Percentiles rank a stretch among this genome's conserved stretches.
These are phyloP conservation scores for Malassezia caprae DNA, from an alignment of 1,284 basidiomycete genomes.

Conservation along the genomic window DNA sequence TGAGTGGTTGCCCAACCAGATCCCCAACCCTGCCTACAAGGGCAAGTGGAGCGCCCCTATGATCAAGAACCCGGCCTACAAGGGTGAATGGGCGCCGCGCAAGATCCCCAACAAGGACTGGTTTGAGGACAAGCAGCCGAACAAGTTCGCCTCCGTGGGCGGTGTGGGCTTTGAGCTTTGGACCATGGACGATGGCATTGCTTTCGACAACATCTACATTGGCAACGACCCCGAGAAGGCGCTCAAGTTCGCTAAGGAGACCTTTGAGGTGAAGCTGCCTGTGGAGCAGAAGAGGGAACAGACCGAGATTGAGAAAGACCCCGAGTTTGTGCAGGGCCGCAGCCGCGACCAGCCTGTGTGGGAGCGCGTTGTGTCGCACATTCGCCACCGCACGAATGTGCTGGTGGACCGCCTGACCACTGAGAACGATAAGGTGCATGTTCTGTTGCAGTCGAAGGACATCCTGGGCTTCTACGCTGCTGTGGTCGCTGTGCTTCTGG, in stretches of 20 bases:
- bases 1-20: conserved; percentile 76
- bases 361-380: conserved; percentile 18
- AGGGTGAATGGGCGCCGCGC: conserved; percentile 39
- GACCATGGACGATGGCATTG: conserved; percentile 47
- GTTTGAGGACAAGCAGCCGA: conserved; percentile 79
- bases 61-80: conserved; percentile 56
- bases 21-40: conserved; percentile 95
- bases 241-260: conserved; percentile 34
- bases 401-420: conserved; percentile 24
- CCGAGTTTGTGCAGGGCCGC: conserved; percentile 13
- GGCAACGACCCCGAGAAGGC: conserved; percentile 40
- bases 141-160: conserved; percentile 57
- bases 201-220: conserved; percentile 48
- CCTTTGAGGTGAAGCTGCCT: conserved; percentile 37
- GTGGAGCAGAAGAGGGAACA: conserved; percentile 39
- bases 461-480: conserved; percentile 35
- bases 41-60: conserved; percentile 84
- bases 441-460: conserved; percentile 36
- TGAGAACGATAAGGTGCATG: conserved; percentile 24
- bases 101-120: conserved; percentile 64
- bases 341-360: conserved; percentile 20
- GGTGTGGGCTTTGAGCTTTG: conserved; percentile 46
- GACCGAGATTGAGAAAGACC: conserved; percentile 15
- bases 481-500: conserved; percentile 29
- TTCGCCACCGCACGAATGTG: conserved; percentile 22